phyloP scores from a whole-genome alignment of 768 basidiomycete genomes.

The Hemileccinum rubropunctum region DNA sequence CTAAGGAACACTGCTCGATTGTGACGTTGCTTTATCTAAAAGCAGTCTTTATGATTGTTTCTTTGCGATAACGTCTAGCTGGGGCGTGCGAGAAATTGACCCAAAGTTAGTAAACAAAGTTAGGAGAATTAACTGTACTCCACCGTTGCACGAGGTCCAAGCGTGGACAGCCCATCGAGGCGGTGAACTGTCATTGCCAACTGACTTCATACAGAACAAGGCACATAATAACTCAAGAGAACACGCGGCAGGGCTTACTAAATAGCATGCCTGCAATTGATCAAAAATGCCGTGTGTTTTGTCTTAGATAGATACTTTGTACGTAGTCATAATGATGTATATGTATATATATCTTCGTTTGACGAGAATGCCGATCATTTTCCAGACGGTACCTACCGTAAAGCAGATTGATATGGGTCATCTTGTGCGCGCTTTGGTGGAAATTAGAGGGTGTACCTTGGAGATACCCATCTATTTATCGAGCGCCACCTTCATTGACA shows the following conservation, averaged over 20 bases:
- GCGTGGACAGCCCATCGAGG: neutral
- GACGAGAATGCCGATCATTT: conserved; percentile 9
- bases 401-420: conserved; percentile 3
- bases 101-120: neutral
- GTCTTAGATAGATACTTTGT: neutral
- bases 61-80: neutral
- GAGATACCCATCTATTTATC: neutral
- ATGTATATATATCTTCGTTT: neutral
- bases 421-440: neutral
- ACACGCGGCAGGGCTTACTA: conserved; percentile 3
- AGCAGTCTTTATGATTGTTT: neutral
- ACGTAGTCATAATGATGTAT: neutral
- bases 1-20: neutral
- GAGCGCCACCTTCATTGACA: conserved; percentile 2
- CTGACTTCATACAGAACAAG: neutral
- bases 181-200: neutral
- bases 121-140: neutral
- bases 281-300: neutral
- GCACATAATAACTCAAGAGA: conserved; percentile 1
- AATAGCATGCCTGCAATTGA: conserved; percentile 4
- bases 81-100: neutral
- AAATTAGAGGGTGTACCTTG: conserved; percentile 6
- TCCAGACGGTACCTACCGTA: neutral
- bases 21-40: neutral
- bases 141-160: conserved; percentile 6